Base-by-base conservation (phyloP, 371 early-diverging fungal species). In the Lichtheimia ramosa region DNA sequence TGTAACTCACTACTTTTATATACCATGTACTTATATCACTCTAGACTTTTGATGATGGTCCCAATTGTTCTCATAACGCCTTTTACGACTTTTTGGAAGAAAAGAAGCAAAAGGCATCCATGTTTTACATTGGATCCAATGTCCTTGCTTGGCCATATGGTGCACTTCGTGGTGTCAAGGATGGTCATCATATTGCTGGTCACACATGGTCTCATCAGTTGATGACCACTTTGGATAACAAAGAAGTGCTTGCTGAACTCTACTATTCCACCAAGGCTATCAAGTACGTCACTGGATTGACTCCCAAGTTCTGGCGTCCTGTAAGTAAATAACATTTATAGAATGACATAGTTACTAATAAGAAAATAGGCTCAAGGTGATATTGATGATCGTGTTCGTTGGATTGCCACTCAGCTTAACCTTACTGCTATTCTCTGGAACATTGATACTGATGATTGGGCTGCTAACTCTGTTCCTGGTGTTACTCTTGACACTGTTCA, bases 161-260 rank as follows among this genome's bases (percentile, higher is more conserved):
- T 73, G 83, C 73, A 62, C 74, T 69, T 70, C 75, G 79, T 66
- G 79, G 79, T 68, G 65, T 79, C 42, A 51, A 55, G 40, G 79
- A 79, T 52, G 89, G 82, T 21, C 83, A 83, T 56, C 75, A 73
- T 18, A 70, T 84, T 43, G 73, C 73, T 59, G 63, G 64, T 24
- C 84, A 84, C 64, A 82, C 84, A 39, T 84, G 84, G 84, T 77
- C 82, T 46, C 89, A 88, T 58, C 75, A 69, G 8, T 53, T 64
- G n/a, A 74, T 84, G 65, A 83, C 86, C 25, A 74, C 82, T 10
- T 63, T 81, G 56, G 69, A 76, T 25, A 83, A 78, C 61, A 62
- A 80, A 18, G 74, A 83, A 62, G 69, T 88, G 7, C 69, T 85
- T 41, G 81, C 85, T 48, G 86, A 88, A 65, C 58, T 86, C 20